Evolutionary conservation across 1,139 yeast species (phyloP).

Genomic region (Pichia sp.): DNA sequence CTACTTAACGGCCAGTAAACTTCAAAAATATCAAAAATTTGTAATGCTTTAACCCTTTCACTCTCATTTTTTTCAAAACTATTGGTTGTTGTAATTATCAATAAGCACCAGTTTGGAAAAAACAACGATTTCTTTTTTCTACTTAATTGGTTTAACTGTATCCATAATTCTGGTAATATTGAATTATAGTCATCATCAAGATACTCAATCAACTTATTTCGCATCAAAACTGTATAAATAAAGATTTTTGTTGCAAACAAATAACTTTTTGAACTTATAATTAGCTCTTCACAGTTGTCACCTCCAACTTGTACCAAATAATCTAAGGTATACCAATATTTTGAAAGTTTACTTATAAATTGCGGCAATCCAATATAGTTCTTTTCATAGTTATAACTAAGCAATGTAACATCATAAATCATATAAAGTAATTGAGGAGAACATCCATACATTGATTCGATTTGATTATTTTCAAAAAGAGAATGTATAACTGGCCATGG

Average conservation of each 20-base stretch:
- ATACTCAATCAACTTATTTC: background rate
- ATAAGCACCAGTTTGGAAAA: slow-evolving; percentile 31
- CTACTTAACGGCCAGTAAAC: slow-evolving; percentile 27
- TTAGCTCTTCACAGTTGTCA: slow-evolving; percentile 11
- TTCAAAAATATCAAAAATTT: slow-evolving; percentile 21
- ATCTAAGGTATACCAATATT: slow-evolving; percentile 16
- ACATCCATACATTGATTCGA: slow-evolving; percentile 32
- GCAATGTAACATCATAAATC: slow-evolving; percentile 22
- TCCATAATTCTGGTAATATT: slow-evolving; percentile 5
- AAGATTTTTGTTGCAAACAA: slow-evolving; percentile 5
- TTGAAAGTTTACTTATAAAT: slow-evolving; percentile 3
- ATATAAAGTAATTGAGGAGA: slow-evolving; percentile 27
- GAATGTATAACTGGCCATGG: slow-evolving; percentile 26
- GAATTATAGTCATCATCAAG: slow-evolving; percentile 7
- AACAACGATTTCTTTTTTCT: slow-evolving; percentile 6
- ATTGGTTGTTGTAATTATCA: slow-evolving; percentile 23
- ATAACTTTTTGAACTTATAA: slow-evolving; percentile 8
- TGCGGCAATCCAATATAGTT: slow-evolving; percentile 3
- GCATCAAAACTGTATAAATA: slow-evolving; percentile 3
- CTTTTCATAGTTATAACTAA: slow-evolving; percentile 17
- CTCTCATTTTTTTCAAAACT: slow-evolving; percentile 12
- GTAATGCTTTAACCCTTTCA: slow-evolving; percentile 19
- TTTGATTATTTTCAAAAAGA: slow-evolving; percentile 20
- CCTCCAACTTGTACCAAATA: slow-evolving; percentile 11
- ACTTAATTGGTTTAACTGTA: slow-evolving; percentile 2